Base-by-base conservation (phyloP, 306 rosid genomes). In the Cucumis hystrix region DNA sequence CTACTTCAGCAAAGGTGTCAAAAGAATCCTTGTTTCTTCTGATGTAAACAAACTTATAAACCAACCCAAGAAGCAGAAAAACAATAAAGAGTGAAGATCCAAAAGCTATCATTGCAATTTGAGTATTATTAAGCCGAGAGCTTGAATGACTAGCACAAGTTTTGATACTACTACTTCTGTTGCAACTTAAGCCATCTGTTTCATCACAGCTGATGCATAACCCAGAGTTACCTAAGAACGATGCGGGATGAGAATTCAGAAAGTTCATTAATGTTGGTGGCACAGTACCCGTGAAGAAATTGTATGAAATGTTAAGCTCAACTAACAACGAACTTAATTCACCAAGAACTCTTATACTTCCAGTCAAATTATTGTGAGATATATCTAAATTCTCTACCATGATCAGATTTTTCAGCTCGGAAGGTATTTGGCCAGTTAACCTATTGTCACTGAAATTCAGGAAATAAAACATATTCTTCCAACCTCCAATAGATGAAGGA, bases 401-500 rank as follows among this genome's bases (percentile, higher is more conserved):
- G 20, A 55, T 66, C 80, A 91, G 67, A 33, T 75, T 82, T 21
- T 84, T 80, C 2, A 94, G 65, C 82, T 87, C 96, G 0, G 18
- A 51, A 57, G 98, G 97, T 79, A 94, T 59, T 30, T 72, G 77
- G 33, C 96, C 98, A 9, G 77, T 87, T 85, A 94, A 82, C 55
- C 84, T 83, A 80, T 90, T 95, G 64, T 82, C 84, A 86, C 96
- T 92, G 52, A 95, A 88, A 86, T 95, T 95, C 84, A 95, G 80
- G 20, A 79, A 87, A 18, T 83, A 83, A 0, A 71, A 70, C 80
- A 89, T 80, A 78, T 77, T 81, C 80, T 76, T 79, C 90, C 90
- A 55, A 59, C 83, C 77, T 82, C 95, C 98, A 76, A 95, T 8
- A 0, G 90, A 84, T 25, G 82, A 23, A 23, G 96, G 92, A 82